A percentile compares a stretch with the other conserved stretches of the same genome.
Conservation (phyloP, 257 asterid species). For the Nicotiana obtusifolia region DNA sequence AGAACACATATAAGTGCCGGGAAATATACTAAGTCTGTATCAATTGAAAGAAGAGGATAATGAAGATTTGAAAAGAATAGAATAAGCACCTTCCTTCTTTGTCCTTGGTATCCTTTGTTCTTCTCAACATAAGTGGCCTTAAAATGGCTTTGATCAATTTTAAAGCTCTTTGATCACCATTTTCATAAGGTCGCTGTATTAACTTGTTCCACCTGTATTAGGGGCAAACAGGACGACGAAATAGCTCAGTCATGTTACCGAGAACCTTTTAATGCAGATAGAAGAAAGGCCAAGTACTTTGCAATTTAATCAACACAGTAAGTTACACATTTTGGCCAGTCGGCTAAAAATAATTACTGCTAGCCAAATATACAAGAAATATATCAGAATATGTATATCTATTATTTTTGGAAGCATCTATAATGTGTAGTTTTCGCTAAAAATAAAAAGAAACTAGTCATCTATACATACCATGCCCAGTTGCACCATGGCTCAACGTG, state of each 20-base stretch:
- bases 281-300: not conserved
- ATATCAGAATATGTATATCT: no score
- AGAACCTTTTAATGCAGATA: not conserved
- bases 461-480: slow-evolving; percentile 70
- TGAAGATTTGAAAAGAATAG: not conserved
- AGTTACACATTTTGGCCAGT: no score
- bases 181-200: slow-evolving; percentile 77
- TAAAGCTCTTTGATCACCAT: slow-evolving; percentile 65
- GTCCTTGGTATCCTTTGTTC: slow-evolving; percentile 83
- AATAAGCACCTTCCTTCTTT: slow-evolving; percentile 61
- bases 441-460: not conserved
- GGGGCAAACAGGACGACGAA: not conserved
- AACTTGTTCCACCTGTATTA: slow-evolving; percentile 71
- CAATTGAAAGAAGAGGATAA: not conserved
- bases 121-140: slow-evolving; percentile 74
- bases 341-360: no score
- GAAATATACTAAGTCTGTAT: not conserved
- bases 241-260: not conserved
- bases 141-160: slow-evolving; percentile 71
- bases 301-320: not conserved
- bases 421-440: no score
- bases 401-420: no score
- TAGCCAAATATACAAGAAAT: no score
- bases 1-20: not conserved
- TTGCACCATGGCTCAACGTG: slow-evolving; percentile 95